Evolutionary conservation across 768 basidiomycete genomes (phyloP).

Genomic region (Amanita thiersii): DNA sequence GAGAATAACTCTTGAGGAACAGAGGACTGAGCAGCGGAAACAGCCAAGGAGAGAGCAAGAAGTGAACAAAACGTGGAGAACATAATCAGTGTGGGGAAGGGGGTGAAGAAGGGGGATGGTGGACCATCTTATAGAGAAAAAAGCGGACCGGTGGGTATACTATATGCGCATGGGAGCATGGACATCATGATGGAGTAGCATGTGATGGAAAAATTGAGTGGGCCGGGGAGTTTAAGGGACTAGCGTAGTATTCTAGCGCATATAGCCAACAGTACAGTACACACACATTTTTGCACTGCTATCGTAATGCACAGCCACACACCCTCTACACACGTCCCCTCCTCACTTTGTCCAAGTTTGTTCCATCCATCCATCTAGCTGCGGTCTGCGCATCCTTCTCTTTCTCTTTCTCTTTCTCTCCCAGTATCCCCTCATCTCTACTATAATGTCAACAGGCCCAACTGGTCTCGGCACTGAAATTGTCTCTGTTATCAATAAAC

Average conservation of each 20-base stretch:
- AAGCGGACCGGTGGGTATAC: too few relatives aligned
- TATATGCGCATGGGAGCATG: too few relatives aligned
- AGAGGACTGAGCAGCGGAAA: neutral
- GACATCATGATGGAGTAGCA: too few relatives aligned
- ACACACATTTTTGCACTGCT: too few relatives aligned
- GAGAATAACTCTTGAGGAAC: constrained; percentile 42
- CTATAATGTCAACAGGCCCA: constrained; percentile 45
- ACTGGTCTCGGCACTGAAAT: constrained; percentile 76
- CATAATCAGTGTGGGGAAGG: neutral
- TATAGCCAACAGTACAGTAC: too few relatives aligned
- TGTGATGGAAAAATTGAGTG: neutral
- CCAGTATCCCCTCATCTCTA: constrained; percentile 13
- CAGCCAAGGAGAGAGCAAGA: neutral
- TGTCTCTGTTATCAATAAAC: constrained; percentile 76
- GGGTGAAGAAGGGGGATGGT: too few relatives aligned
- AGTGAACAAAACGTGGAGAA: neutral
- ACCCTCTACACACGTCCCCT: too few relatives aligned
- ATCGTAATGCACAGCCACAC: too few relatives aligned
- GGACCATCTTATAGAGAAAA: too few relatives aligned
- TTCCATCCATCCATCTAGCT: neutral
- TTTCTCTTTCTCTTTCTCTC: constrained; percentile 12
- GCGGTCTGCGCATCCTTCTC: constrained; percentile 10
- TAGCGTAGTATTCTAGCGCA: too few relatives aligned
- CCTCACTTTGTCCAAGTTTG: constrained; percentile 5
- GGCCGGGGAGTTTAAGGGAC: too few relatives aligned